Evolutionary conservation across 164 flowering plant species (phyloP).

Genomic region (Kingdonia uniflora): DNA sequence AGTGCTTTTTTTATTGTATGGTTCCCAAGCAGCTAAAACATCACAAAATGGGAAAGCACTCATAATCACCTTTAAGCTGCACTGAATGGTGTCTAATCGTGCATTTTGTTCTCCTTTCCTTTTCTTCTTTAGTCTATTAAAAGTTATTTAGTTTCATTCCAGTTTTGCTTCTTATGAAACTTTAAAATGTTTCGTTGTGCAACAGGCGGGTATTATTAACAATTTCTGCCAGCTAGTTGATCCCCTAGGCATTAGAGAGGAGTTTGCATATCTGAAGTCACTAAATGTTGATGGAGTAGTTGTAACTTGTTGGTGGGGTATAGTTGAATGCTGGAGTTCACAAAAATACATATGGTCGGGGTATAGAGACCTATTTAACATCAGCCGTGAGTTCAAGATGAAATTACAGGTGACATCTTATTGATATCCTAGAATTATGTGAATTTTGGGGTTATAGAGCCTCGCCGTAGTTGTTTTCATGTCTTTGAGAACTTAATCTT

Average conservation of each 20-base stretch:
- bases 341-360: constrained; percentile 83
- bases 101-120: too few relatives aligned
- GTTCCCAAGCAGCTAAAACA: too few relatives aligned
- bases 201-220: constrained; percentile 56
- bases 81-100: too few relatives aligned
- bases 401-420: constrained; percentile 49
- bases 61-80: too few relatives aligned
- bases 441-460: background rate
- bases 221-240: constrained; percentile 66
- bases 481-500: background rate
- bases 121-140: background rate
- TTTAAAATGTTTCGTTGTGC: constrained; percentile 10
- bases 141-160: background rate
- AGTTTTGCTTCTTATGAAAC: background rate
- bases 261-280: constrained; percentile 57
- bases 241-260: constrained; percentile 53
- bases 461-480: background rate
- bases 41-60: too few relatives aligned
- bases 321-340: constrained; percentile 73
- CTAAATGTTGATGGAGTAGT: constrained; percentile 69
- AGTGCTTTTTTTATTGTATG: too few relatives aligned
- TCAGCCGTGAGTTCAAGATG: constrained; percentile 50
- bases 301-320: constrained; percentile 92
- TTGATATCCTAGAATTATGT: background rate
- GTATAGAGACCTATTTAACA: constrained; percentile 59